These are phyloP conservation scores for Hydrangea macrophylla DNA, from an alignment of 148 eudicot species.

Conservation along the genomic window DNA sequence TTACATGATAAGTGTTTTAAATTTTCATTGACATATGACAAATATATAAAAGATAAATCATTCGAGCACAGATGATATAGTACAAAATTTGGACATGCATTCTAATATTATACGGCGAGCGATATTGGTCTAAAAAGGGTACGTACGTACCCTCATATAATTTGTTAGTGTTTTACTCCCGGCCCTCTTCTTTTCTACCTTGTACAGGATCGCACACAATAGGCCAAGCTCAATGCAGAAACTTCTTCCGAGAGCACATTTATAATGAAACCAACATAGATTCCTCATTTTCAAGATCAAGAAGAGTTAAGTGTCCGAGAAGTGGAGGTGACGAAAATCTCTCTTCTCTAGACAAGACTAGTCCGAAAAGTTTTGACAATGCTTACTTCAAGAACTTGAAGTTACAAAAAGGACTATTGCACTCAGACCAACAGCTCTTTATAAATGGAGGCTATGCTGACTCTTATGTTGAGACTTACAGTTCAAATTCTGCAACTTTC, in stretches of 20 bases:
- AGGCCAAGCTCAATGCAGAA: constrained; percentile 51
- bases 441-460: constrained; percentile 61
- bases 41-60: no score
- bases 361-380: constrained; percentile 39
- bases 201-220: no score
- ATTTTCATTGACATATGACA: no score
- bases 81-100: no score
- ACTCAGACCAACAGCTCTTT: constrained; percentile 75
- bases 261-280: constrained; percentile 45
- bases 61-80: no score
- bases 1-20: no score
- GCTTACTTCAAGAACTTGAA: constrained; percentile 53
- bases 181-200: no score
- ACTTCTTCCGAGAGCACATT: constrained; percentile 42
- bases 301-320: constrained; percentile 44
- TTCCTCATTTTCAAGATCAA: constrained; percentile 39
- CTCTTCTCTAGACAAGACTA: constrained; percentile 45
- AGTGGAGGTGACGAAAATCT: constrained; percentile 45
- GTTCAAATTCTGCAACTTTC: constrained; percentile 27
- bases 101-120: no score
- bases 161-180: no score
- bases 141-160: no score
- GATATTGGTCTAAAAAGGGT: no score
- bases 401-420: constrained; percentile 54
- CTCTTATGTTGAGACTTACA: constrained; percentile 37